A percentile compares a stretch with the other conserved stretches of the same genome.
Evolutionary conservation across 352 stramenopile species (phyloP).

Genomic region (Pythium folliculosum): DNA sequence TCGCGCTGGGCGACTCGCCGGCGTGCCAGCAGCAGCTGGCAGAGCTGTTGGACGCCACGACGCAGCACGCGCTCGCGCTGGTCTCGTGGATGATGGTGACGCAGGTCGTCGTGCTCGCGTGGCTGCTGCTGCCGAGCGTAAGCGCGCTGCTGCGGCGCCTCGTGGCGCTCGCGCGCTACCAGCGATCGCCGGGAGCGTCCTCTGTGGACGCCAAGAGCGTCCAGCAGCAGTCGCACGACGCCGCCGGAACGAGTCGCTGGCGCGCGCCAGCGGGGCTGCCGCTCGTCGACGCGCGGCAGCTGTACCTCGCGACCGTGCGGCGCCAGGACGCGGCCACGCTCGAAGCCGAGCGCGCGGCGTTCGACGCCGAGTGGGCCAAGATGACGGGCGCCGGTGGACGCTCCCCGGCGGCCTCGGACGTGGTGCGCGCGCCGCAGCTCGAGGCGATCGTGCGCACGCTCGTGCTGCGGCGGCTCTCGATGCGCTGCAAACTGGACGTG

Average conservation of each 20-base stretch:
- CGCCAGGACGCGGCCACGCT: constrained; percentile 15
- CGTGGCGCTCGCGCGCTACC: neutral
- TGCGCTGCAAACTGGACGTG: constrained; percentile 57
- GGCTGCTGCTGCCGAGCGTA: constrained; percentile 25
- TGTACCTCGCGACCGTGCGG: constrained; percentile 31
- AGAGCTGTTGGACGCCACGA: constrained; percentile 26
- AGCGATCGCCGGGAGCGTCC: neutral
- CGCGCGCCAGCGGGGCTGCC: constrained; percentile 16
- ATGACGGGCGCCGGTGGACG: constrained; percentile 23
- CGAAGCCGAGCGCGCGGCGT: constrained; percentile 21
- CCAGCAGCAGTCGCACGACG: constrained; percentile 7
- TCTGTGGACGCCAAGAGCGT: neutral
- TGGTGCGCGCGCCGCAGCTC: constrained; percentile 50
- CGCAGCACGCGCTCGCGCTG: constrained; percentile 14
- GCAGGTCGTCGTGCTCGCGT: constrained; percentile 20
- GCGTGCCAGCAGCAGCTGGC: constrained; percentile 31
- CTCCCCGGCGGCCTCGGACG: neutral
- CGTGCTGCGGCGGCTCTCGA: constrained; percentile 49
- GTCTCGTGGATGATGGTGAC: constrained; percentile 24
- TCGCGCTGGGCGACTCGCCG: constrained; percentile 21
- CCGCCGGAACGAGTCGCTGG: neutral
- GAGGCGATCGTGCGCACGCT: constrained; percentile 61
- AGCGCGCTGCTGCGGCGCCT: neutral
- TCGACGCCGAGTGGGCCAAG: constrained; percentile 30
- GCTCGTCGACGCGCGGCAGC: constrained; percentile 21